Evolutionary conservation across 108 stramenopile genomes (phyloP).

Genomic region (Nitzschia sp.): DNA sequence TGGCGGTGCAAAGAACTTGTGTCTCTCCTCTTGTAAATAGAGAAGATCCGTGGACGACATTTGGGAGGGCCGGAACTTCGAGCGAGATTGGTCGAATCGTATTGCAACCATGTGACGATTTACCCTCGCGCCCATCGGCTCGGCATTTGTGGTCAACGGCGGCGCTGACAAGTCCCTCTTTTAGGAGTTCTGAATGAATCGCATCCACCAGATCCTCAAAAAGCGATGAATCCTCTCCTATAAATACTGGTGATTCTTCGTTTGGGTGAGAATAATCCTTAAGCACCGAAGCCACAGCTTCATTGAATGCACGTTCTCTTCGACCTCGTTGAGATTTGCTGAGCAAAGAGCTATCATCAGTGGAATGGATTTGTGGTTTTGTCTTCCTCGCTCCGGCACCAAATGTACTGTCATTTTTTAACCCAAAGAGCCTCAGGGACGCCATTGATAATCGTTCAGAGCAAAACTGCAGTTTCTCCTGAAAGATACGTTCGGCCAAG

Average conservation of each 20-base stretch:
- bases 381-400: not conserved
- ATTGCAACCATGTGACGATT: conserved; percentile 14
- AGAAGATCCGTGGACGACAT: conserved; percentile 80
- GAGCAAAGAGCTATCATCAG: conserved; percentile 15
- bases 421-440: conserved; percentile 7
- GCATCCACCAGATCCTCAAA: conserved; percentile 26
- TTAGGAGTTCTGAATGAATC: conserved; percentile 48
- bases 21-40: conserved; percentile 85
- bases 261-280: conserved; percentile 3
- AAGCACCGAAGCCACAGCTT: conserved; percentile 31
- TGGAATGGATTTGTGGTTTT: conserved; percentile 23
- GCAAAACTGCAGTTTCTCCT: conserved; percentile 6
- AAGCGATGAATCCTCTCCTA: conserved; percentile 1
- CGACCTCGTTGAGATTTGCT: conserved; percentile 36
- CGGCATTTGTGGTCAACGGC: conserved; percentile 41
- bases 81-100: conserved; percentile 39
- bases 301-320: conserved; percentile 32
- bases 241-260: not conserved
- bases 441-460: not conserved
- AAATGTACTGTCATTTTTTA: not conserved
- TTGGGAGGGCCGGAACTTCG: conserved; percentile 40
- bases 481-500: conserved; percentile 18
- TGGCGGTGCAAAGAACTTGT: conserved; percentile 80
- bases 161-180: conserved; percentile 41
- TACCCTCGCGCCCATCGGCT: conserved; percentile 56